Base-by-base conservation (phyloP, 2,329 filamentous ascomycete genomes). In the Cercospora zeina region DNA sequence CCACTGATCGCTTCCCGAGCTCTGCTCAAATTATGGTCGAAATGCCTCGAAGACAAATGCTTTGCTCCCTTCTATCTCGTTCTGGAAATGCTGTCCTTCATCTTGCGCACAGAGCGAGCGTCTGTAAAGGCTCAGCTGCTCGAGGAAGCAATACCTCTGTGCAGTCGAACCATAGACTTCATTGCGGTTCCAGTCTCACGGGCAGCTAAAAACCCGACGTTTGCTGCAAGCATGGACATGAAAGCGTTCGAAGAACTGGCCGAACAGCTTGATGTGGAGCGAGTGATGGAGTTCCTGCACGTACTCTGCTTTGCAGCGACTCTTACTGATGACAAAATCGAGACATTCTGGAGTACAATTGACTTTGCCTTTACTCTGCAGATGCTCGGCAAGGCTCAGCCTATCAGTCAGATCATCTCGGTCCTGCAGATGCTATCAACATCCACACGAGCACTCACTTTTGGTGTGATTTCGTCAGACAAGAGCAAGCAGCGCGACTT, bases 401-500 rank as follows among this genome's bases (percentile, higher is more conserved):
- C 84, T 1, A 77, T 85, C 0, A 74, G 79, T 1, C 86, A 91
- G 54, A 87, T 90, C 58, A 76, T 84, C 1, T 79, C 82, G 30
- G 88, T 88, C 78, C 77, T 93, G 8, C 80, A 83, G 27, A 80
- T 93, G 53, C 77, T 95, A 1, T 81, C 82, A 36, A 89, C 87
- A 0, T 91, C 89, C 4, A 82, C 85, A 0, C 79, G 89, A 0
- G 76, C 82, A 0, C 77, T 80, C 1, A 87, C 85, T 1, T 85
- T 93, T 54, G 90, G 90, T 0, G 85, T 89, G 14, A 85, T 91
- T 58, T 73, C 76, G 33, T 78, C 80, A 78, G 63, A 84, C 78
- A 36, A 76, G 66, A 67, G 71, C 31, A 70, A 70, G 51, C 76
- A 78, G 49, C 57, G 57, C 1, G 65, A 70, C 39, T 67, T 73